phyloP scores from a whole-genome alignment of 495 filamentous ascomycete species.

The Aspergillus indologenus region DNA sequence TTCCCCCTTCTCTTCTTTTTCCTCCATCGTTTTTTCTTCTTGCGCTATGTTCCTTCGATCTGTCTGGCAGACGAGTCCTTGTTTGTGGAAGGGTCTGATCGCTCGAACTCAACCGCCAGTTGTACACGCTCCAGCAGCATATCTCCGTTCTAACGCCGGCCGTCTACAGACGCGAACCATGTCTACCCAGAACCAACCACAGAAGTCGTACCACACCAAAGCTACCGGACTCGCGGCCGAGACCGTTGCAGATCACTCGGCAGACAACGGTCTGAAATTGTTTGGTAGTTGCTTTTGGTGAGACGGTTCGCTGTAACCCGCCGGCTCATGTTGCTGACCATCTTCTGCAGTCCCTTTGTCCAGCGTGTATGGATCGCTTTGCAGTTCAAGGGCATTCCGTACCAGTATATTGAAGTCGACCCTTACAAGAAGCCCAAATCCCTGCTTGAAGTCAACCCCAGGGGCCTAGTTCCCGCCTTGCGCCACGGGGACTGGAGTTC shows the following conservation, averaged over 20 bases:
- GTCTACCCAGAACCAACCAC: conserved; percentile 42
- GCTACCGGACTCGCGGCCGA: conserved; percentile 71
- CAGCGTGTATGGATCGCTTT: conserved; percentile 95
- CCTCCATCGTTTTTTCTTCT: neutral
- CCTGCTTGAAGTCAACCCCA: conserved; percentile 81
- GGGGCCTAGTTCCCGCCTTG: conserved; percentile 81
- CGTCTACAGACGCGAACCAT: conserved; percentile 35
- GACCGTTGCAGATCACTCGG: conserved; percentile 70
- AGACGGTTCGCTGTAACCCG: conserved; percentile 25
- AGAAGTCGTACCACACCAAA: conserved; percentile 81
- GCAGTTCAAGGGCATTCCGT: conserved; percentile 77
- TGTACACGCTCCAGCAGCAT: neutral
- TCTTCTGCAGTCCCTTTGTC: conserved; percentile 62
- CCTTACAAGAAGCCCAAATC: conserved; percentile 78
- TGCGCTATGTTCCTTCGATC: conserved; percentile 4
- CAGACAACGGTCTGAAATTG: conserved; percentile 71
- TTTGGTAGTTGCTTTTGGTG: conserved; percentile 93
- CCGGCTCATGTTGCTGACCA: conserved; percentile 20
- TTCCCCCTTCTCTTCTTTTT: conserved; percentile 2
- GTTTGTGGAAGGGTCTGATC: neutral
- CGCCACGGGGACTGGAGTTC: conserved; percentile 83
- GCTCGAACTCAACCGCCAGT: neutral
- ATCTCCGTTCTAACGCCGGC: conserved; percentile 11
- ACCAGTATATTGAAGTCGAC: conserved; percentile 91
- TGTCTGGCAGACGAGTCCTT: neutral